These are phyloP conservation scores for Fusarium papillatum DNA, from an alignment of 2,329 filamentous ascomycete species.

Conservation along the genomic window DNA sequence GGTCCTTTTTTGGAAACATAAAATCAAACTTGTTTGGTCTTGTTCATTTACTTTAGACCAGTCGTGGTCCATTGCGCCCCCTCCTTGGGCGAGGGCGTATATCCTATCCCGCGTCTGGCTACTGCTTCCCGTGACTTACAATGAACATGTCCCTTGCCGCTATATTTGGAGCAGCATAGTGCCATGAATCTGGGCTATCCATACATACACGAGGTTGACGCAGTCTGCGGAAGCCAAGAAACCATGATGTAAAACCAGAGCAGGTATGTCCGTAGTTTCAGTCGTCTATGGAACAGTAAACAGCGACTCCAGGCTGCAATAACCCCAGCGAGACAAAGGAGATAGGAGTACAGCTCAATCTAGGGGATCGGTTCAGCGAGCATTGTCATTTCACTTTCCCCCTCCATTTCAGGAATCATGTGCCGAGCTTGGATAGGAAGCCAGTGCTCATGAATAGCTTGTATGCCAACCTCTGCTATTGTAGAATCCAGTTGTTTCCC, in stretches of 20 bases:
- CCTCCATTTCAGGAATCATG: not conserved
- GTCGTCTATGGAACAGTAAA: too few relatives aligned
- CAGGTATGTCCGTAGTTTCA: too few relatives aligned
- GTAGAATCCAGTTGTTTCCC: not conserved
- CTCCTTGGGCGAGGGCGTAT: not conserved
- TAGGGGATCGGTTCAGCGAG: not conserved
- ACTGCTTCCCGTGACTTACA: not conserved
- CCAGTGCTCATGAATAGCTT: not conserved
- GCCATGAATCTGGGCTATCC: not conserved
- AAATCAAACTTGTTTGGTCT: constrained; percentile 36
- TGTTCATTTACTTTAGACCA: constrained; percentile 5
- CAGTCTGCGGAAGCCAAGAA: too few relatives aligned
- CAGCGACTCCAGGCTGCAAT: too few relatives aligned
- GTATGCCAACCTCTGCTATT: not conserved
- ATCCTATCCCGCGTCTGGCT: not conserved
- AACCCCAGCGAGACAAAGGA: too few relatives aligned
- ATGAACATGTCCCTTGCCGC: not conserved
- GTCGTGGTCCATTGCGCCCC: not conserved
- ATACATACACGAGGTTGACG: not conserved
- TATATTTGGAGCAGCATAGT: not conserved
- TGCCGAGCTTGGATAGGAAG: not conserved
- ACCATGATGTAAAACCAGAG: too few relatives aligned
- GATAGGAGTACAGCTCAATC: too few relatives aligned
- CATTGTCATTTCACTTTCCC: not conserved
- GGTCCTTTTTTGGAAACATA: constrained; percentile 21